These are phyloP conservation scores for Talaromyces verruculosus DNA, from an alignment of 2,329 filamentous ascomycete genomes.

Conservation along the genomic window DNA sequence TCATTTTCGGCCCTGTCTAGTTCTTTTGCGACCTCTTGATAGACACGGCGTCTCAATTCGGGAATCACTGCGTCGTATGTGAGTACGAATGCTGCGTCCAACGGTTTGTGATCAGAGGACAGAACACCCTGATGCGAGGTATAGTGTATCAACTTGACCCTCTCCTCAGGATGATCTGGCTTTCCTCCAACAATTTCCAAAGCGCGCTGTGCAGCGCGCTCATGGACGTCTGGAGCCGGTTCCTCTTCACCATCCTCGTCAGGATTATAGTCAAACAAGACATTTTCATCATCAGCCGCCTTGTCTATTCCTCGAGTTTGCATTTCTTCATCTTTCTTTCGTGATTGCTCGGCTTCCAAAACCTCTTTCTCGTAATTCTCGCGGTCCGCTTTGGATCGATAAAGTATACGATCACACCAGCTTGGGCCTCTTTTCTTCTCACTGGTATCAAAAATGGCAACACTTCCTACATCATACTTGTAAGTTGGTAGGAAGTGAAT, in stretches of 20 bases:
- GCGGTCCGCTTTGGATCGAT: conserved; percentile 71
- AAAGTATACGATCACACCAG: conserved; percentile 96
- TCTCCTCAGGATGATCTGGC: conserved; percentile 45
- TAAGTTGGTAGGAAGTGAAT: conserved; percentile 92
- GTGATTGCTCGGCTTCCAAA: conserved; percentile 65
- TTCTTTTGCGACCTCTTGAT: conserved; percentile 82
- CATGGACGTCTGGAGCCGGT: conserved; percentile 61
- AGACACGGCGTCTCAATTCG: conserved; percentile 76
- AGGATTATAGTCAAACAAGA: conserved; percentile 88
- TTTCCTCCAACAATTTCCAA: conserved; percentile 46
- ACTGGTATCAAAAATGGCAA: conserved; percentile 89
- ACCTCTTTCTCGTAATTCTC: conserved; percentile 63
- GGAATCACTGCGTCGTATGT: conserved; percentile 85
- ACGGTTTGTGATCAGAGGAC: conserved; percentile 93
- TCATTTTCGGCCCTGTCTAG: conserved; percentile 92
- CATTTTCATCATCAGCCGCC: conserved; percentile 72
- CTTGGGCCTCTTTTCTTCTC: conserved; percentile 91
- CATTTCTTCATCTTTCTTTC: conserved; percentile 80
- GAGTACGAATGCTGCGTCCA: conserved; percentile 78
- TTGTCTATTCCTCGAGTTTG: conserved; percentile 73
- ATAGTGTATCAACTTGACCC: conserved; percentile 66
- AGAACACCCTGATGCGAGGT: conserved; percentile 83
- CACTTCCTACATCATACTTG: conserved; percentile 94
- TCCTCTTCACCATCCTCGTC: conserved; percentile 70
- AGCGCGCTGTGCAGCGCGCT: conserved; percentile 41